Evolutionary conservation across 2,329 filamentous ascomycete genomes (phyloP).

Genomic region (Decorospora gaudefroyi): DNA sequence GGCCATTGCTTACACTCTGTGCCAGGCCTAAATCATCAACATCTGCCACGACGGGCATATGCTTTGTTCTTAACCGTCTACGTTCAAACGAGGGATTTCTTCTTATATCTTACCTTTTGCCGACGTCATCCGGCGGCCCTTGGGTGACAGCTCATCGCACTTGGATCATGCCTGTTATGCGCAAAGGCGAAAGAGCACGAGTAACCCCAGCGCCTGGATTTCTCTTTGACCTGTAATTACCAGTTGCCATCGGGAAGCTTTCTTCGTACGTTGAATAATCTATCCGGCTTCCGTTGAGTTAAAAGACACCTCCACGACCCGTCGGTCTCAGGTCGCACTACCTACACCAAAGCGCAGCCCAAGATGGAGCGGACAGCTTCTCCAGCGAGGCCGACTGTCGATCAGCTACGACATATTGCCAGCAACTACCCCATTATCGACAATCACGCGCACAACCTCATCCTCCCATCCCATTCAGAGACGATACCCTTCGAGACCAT

Average conservation of each 20-base stretch:
- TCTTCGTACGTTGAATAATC: too few relatives aligned
- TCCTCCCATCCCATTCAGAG: constrained; percentile 57
- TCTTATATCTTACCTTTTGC: too few relatives aligned
- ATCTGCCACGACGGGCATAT: too few relatives aligned
- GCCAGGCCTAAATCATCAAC: too few relatives aligned
- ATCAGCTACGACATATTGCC: constrained; percentile 41
- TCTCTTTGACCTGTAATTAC: background rate
- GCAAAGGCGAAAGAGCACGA: background rate
- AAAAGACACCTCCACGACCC: background rate
- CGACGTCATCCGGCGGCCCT: constrained; percentile 13
- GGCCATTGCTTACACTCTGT: background rate
- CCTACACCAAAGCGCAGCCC: too few relatives aligned
- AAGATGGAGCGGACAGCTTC: constrained; percentile 26
- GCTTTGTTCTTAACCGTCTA: too few relatives aligned
- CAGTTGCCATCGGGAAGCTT: background rate
- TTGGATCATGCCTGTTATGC: constrained; percentile 10
- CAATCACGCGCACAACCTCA: constrained; percentile 72
- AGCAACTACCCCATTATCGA: constrained; percentile 66
- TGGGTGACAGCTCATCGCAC: constrained; percentile 11
- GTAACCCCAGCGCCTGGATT: background rate
- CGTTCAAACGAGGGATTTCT: too few relatives aligned
- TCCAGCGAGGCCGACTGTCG: constrained; percentile 32
- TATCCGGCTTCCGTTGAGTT: too few relatives aligned
- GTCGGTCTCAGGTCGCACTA: too few relatives aligned
- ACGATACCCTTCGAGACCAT: constrained; percentile 64